Base-by-base conservation (phyloP, 176 grass and related monocot species). In the Lolium rigidum region DNA sequence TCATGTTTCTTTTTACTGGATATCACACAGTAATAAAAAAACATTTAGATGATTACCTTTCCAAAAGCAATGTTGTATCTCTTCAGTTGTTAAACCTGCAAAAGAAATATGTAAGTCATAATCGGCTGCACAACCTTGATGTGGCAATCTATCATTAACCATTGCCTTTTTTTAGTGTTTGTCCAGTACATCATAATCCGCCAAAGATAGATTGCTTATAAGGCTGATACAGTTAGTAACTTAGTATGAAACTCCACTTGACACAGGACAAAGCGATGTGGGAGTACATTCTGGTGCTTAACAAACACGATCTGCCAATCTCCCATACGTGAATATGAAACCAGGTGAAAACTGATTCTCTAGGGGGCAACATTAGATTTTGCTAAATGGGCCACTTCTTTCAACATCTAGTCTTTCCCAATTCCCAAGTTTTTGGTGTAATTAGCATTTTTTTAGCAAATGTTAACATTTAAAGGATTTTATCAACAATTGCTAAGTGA, bases 61-160 rank as follows among this genome's bases (percentile, higher is more conserved):
- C 90, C 90, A 92, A 62, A 92, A 92, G 83, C 90, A 92, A 15
- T 86, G 87, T 38, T 92, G 90, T 86, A 92, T 89, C 16, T 84
- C 87, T 81, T 92, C 90, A 54, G 90, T 92, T 60, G 87, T 76
- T 80, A 89, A 77, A 86, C 90, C 90, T 92, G 70, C 60, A 59
- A 59, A 20, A 80, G 11, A 62, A 89, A 52, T 4, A 67, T 35
- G 80, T 56, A 57, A 48, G 77, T 57, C 62, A 43, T 83, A 81
- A 73, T 64, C 20, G 50, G 61, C 39, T 82, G 72, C 13, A 78
- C 61, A 48, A 37, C 26, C 22, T 69, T 3, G 12, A 78, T 38
- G 26, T 70, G 4, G 20, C 43, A 59, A 70, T 72, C 37, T 46
- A 83, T 66, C 67, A 66, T 67, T 67, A 61, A n/a, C 56, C 37